A percentile compares a stretch with the other conserved stretches of the same genome.
These are phyloP conservation scores for Sonneratia alba DNA, from an alignment of 345 rosid genomes.

Conservation along the genomic window DNA sequence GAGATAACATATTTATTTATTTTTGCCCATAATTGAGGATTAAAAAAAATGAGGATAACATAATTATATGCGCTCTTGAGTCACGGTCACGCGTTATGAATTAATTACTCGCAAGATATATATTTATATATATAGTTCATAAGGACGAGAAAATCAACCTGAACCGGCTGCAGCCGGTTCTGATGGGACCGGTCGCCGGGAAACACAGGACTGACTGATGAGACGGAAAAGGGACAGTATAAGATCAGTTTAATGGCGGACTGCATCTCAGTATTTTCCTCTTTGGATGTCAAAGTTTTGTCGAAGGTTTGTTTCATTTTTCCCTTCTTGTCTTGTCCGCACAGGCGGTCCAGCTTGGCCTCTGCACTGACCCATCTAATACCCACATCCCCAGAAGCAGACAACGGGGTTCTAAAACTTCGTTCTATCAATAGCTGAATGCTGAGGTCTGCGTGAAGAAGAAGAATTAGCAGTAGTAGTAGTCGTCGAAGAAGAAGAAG, in stretches of 20 bases:
- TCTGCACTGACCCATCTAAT: not conserved
- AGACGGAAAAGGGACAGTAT: constrained; percentile 10
- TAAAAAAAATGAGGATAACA: no score
- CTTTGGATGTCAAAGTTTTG: not conserved
- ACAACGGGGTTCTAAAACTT: not conserved
- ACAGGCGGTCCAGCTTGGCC: not conserved
- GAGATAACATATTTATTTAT: no score
- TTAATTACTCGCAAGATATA: not conserved
- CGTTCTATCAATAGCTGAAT: not conserved
- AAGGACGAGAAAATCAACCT: not conserved
- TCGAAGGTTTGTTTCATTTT: not conserved
- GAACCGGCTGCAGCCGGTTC: constrained; percentile 12
- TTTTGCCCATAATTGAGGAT: not conserved
- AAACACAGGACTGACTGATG: not conserved
- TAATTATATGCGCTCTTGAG: no score
- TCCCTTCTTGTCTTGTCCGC: not conserved
- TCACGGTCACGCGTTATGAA: no score
- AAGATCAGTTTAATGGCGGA: constrained; percentile 7
- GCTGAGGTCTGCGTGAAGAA: not conserved
- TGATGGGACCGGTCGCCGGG: constrained; percentile 6
- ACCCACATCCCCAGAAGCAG: not conserved
- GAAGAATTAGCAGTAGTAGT: not conserved
- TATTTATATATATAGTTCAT: no score
- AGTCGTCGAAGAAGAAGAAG: constrained; percentile 5
- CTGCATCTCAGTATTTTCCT: constrained; percentile 6